phyloP scores from a whole-genome alignment of 2,329 filamentous ascomycete genomes.

The Aspergillus latus region DNA sequence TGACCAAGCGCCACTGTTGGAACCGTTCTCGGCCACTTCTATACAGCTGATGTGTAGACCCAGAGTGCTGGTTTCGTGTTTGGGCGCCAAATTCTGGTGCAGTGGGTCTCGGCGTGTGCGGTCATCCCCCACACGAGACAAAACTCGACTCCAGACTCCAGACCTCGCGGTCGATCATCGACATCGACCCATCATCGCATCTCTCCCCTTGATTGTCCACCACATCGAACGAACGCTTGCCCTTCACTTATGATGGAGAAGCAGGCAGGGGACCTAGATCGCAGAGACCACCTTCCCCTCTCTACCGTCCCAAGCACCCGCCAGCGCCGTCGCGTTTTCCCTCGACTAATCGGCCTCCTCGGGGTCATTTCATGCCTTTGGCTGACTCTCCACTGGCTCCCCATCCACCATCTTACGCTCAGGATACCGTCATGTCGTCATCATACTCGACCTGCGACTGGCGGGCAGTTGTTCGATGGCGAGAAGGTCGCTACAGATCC shows the following conservation, averaged over 20 bases:
- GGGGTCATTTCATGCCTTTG: conserved; percentile 13
- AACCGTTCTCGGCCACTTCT: neutral
- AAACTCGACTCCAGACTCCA: neutral
- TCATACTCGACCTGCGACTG: neutral
- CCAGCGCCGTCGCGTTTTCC: conserved; percentile 15
- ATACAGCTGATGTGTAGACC: neutral
- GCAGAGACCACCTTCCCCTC: conserved; percentile 4
- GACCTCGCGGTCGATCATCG: neutral
- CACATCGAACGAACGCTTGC: neutral
- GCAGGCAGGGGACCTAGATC: neutral
- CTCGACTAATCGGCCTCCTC: conserved; percentile 12
- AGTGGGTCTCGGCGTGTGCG: neutral
- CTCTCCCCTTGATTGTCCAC: conserved; percentile 1
- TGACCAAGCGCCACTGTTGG: neutral
- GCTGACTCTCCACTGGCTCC: conserved; percentile 14
- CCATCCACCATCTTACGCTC: conserved; percentile 7
- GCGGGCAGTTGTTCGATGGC: conserved; percentile 6
- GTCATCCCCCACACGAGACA: neutral
- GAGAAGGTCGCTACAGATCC: neutral
- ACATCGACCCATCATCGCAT: neutral
- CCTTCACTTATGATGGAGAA: conserved; percentile 17
- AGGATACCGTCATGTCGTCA: conserved; percentile 12
- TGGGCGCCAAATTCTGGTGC: neutral
- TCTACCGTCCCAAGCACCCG: neutral
- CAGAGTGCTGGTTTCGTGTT: neutral